These are phyloP conservation scores for Gossypium arboreum DNA, from an alignment of 345 rosid genomes.

Conservation along the genomic window DNA sequence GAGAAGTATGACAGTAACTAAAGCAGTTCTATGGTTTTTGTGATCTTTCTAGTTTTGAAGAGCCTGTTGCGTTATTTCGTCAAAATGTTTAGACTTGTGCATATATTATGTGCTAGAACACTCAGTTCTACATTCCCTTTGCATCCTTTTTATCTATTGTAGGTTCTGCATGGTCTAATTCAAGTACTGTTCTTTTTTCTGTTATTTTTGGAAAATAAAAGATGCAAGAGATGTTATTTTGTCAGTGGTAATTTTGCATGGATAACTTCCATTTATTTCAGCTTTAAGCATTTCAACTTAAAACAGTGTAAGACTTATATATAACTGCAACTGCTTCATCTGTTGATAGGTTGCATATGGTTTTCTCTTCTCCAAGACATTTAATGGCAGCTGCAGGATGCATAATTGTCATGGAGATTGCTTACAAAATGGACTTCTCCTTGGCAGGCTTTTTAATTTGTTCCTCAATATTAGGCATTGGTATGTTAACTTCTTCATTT, in stretches of 20 bases:
- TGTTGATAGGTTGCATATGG: slow-evolving; percentile 81
- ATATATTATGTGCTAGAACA: not conserved
- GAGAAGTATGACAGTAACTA: slow-evolving; percentile 58
- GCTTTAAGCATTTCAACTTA: not conserved
- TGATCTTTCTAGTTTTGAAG: not conserved
- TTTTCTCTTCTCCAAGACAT: slow-evolving; percentile 98
- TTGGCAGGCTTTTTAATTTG: slow-evolving; percentile 75
- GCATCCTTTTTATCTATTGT: not conserved
- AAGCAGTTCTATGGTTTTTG: not conserved
- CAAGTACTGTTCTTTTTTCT: not conserved
- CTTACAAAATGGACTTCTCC: slow-evolving; percentile 83
- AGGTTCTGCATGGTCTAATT: not conserved
- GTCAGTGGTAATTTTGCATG: not conserved
- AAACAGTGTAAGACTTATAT: not conserved
- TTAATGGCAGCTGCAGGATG: slow-evolving; percentile 83
- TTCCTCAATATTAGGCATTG: slow-evolving; percentile 74
- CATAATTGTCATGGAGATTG: slow-evolving; percentile 73
- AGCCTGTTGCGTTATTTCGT: not conserved
- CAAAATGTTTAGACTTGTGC: not conserved
- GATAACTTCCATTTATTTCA: slow-evolving; percentile 3
- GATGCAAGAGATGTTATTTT: not conserved
- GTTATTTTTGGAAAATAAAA: not conserved
- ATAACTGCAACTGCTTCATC: slow-evolving; percentile 10
- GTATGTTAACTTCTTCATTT: slow-evolving; percentile 30
- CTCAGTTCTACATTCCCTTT: not conserved